phyloP scores from a whole-genome alignment of 2,329 filamentous ascomycete species.

The Pseudocercospora fijiensis region DNA sequence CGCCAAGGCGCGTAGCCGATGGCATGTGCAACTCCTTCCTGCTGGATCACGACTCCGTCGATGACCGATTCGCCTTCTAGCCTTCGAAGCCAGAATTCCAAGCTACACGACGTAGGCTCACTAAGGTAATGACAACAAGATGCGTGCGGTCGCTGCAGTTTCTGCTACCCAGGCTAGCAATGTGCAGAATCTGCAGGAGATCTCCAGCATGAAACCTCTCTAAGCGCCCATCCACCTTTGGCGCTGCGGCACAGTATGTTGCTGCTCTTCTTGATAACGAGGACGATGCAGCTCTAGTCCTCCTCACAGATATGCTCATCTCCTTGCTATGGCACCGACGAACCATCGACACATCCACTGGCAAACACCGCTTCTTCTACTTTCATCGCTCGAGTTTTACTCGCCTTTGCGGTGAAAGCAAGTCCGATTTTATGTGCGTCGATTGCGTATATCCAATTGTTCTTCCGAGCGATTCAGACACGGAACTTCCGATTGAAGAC shows the following conservation, averaged over 20 bases:
- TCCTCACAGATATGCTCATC: not conserved
- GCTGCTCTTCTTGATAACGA: not conserved
- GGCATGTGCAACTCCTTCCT: too few relatives aligned
- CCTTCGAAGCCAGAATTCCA: too few relatives aligned
- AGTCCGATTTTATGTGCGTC: constrained; percentile 17
- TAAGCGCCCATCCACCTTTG: not conserved
- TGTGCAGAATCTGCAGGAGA: not conserved
- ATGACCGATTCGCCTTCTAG: too few relatives aligned
- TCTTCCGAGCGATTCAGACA: constrained; percentile 12
- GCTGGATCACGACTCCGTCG: too few relatives aligned
- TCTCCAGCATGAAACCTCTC: not conserved
- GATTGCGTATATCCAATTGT: constrained; percentile 22
- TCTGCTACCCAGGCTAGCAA: not conserved
- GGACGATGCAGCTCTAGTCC: not conserved
- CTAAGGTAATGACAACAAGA: not conserved
- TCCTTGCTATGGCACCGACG: not conserved
- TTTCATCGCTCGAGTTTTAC: constrained; percentile 17
- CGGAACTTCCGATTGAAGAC: constrained; percentile 7
- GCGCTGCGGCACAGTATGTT: not conserved
- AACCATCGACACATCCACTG: constrained; percentile 6
- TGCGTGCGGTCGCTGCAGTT: not conserved
- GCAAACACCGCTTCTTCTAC: constrained; percentile 7
- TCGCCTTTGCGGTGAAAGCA: constrained; percentile 24
- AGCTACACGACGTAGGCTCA: too few relatives aligned
- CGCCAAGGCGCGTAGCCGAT: too few relatives aligned